phyloP scores from a whole-genome alignment of 805 yeast species.

The Monosporozyma servazzii region DNA sequence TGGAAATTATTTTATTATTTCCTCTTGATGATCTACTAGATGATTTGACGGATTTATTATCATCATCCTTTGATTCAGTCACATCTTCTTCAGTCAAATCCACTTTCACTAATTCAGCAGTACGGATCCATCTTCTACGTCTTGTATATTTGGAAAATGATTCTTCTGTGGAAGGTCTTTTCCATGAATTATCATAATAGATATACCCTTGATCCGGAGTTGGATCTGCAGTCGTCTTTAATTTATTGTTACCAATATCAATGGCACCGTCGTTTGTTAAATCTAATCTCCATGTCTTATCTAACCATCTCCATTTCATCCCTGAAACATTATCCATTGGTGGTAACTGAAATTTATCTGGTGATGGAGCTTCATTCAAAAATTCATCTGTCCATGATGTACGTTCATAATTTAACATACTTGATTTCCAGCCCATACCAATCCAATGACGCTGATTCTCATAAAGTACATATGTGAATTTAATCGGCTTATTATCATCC shows the following conservation, averaged over 20 bases:
- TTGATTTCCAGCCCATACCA: slow-evolving; percentile 97
- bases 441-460: slow-evolving; percentile 97
- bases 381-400: slow-evolving; percentile 97
- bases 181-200: slow-evolving; percentile 90
- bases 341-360: slow-evolving; percentile 78
- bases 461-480: slow-evolving; percentile 84
- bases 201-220: slow-evolving; percentile 75
- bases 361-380: slow-evolving; percentile 71
- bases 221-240: slow-evolving; percentile 55
- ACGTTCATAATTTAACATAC: slow-evolving; percentile 82
- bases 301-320: slow-evolving; percentile 92
- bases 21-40: background rate
- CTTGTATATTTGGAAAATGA: slow-evolving; percentile 85
- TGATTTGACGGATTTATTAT: background rate
- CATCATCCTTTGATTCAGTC: background rate
- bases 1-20: background rate
- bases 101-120: slow-evolving; percentile 68
- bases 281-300: slow-evolving; percentile 85
- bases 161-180: slow-evolving; percentile 78
- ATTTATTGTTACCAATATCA: slow-evolving; percentile 52
- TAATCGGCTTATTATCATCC: slow-evolving; percentile 38
- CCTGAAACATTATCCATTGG: slow-evolving; percentile 47
- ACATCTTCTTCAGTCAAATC: background rate
- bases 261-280: slow-evolving; percentile 82
- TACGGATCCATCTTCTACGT: slow-evolving; percentile 90